phyloP scores from a whole-genome alignment of 2,329 filamentous ascomycete species.

The Colletotrichum chrysophilum region DNA sequence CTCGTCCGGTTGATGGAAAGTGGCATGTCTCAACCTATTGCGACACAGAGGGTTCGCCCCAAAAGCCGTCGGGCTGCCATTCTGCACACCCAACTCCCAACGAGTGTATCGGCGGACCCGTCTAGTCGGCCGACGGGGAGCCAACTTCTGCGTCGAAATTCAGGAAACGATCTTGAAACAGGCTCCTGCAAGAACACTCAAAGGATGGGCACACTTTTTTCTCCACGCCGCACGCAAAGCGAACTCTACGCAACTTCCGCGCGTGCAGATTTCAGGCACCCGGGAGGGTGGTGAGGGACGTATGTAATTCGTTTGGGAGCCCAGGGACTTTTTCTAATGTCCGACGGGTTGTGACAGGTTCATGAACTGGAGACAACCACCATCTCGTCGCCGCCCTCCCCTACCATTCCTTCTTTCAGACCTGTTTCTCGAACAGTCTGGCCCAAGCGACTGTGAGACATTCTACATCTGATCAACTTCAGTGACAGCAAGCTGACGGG shows the following conservation, averaged over 20 bases:
- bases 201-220: background rate
- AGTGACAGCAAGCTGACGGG: background rate
- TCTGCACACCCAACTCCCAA: background rate
- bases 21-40: background rate
- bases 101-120: background rate
- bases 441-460: background rate
- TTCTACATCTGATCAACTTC: background rate
- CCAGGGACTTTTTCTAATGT: background rate
- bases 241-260: background rate
- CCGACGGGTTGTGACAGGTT: background rate
- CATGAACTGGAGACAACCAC: background rate
- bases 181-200: background rate
- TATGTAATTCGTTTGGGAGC: background rate
- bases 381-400: background rate
- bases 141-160: background rate
- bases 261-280: background rate
- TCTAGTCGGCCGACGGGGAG: constrained; percentile 4
- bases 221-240: background rate
- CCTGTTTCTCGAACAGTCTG: background rate
- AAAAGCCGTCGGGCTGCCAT: background rate
- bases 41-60: constrained; percentile 1
- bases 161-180: constrained; percentile 17
- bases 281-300: background rate
- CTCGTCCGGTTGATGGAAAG: background rate
- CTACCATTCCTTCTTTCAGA: background rate